Base-by-base conservation (phyloP, 2,329 filamentous ascomycete genomes). In the Alternaria incomplexa region DNA sequence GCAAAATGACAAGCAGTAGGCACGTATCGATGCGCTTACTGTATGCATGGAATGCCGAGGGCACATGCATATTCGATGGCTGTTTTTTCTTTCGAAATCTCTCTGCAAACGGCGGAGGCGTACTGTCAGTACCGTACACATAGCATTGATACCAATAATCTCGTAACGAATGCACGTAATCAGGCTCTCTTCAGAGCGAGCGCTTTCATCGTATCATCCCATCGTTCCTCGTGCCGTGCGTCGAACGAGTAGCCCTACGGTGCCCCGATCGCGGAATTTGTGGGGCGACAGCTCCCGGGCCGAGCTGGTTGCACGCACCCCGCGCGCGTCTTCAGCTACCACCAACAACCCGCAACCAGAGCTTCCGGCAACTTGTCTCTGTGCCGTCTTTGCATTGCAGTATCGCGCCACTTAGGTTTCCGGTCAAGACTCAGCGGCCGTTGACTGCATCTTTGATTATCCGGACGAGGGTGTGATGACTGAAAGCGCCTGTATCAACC, bases 1-100 rank as follows among this genome's bases (percentile, higher is more conserved):
- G 50, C 70, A 83, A 73, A 80, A 86, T 61, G 80, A 84, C 69
- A 81, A 85, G 74, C 83, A 86, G 76, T 85, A 60, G 40, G 15
- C 1, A 17, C 17, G 8, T 13, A 22, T 51, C 10, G 13, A 9
- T 10, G 17, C 22, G 48, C 20, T 36, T n/a, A n/a, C 2, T 36
- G 22, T 10, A 15, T 43, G 51, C 51, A 54, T 43, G 30, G 51
- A 54, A 54, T 54, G 51, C 32, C 51, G 51, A 54, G 51, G 51
- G 51, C 51, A 54, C 30, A 43, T 54, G 51, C n/a, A 51, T 51
- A 13, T 32, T 1, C 1, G 1, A 15, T 51, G 12, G 28, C 13
- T 23, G 17, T 36, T 36, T 50, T 15, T 23, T 8, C 17, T 15
- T 36, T 51, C n/a, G 5, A 23, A n/a, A 36, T 32, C 12, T 51